Conservation (phyloP, 1,139 yeast species). For the Diutina catenulata region DNA sequence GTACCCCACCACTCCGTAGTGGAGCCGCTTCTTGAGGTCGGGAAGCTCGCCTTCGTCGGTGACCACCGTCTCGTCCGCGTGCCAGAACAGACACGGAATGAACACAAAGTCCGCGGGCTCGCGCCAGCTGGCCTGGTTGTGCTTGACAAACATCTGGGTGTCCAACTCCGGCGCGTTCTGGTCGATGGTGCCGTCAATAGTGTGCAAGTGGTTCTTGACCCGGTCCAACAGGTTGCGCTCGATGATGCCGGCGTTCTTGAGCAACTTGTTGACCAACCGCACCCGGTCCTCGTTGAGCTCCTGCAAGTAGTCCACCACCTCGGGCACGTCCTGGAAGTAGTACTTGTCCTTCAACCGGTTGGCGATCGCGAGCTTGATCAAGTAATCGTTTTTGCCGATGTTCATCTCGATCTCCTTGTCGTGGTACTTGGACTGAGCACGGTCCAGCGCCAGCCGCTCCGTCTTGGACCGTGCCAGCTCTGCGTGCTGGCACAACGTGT, state of each 20-base stretch:
- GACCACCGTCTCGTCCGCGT: slow-evolving; percentile 78
- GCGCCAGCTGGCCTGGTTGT: slow-evolving; percentile 62
- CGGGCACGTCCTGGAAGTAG: slow-evolving; percentile 90
- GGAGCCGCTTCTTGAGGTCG: slow-evolving; percentile 49
- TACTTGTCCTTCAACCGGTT: slow-evolving; percentile 88
- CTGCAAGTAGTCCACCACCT: slow-evolving; percentile 75
- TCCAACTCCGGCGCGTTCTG: slow-evolving; percentile 71
- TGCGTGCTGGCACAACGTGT: slow-evolving; percentile 66
- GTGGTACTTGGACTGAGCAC: slow-evolving; percentile 42
- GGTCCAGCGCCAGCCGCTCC: slow-evolving; percentile 47
- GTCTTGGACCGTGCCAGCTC: slow-evolving; percentile 71
- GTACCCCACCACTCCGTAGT: slow-evolving; percentile 35
- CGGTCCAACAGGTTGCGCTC: slow-evolving; percentile 51
- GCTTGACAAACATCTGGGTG: slow-evolving; percentile 86
- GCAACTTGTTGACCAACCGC: slow-evolving; percentile 54
- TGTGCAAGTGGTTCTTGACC: slow-evolving; percentile 39
- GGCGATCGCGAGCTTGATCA: slow-evolving; percentile 71
- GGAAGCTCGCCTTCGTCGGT: slow-evolving; percentile 49
- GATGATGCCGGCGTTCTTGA: slow-evolving; percentile 50
- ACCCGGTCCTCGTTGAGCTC: slow-evolving; percentile 76
- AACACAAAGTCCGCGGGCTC: slow-evolving; percentile 82
- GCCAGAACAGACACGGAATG: slow-evolving; percentile 92
- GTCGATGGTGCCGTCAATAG: slow-evolving; percentile 45
- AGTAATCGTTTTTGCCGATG: slow-evolving; percentile 68
- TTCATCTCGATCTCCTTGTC: slow-evolving; percentile 77